phyloP scores from a whole-genome alignment of 129 eudicot genomes.

The Flaveria trinervia region DNA sequence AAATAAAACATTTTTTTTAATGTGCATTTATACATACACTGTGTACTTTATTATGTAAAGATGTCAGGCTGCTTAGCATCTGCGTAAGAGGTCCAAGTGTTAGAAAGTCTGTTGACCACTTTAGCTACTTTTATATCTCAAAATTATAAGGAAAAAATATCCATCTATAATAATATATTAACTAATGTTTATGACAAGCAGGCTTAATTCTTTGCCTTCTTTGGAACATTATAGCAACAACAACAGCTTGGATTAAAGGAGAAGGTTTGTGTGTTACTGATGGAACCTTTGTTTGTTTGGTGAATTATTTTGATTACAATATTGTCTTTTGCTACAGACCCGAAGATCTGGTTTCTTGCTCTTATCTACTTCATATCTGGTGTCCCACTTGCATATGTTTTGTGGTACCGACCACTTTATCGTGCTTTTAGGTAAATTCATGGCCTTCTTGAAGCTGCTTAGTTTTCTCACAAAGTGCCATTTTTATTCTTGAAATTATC shows the following conservation, averaged over 20 bases:
- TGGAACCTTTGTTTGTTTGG: not conserved
- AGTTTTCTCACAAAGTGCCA: no score
- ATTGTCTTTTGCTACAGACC: slow-evolving; percentile 37
- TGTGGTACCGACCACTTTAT: slow-evolving; percentile 88
- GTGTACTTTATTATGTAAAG: no score
- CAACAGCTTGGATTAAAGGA: slow-evolving; percentile 85
- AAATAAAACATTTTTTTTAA: no score
- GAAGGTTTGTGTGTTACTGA: slow-evolving; percentile 53
- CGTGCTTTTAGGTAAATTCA: slow-evolving; percentile 72
- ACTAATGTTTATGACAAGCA: slow-evolving; percentile 36
- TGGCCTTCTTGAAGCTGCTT: not conserved
- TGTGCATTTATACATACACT: no score
- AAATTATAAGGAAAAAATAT: no score
- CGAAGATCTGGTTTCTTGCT: slow-evolving; percentile 79
- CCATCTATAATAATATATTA: not conserved
- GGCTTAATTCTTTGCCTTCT: slow-evolving; percentile 69
- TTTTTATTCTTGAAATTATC: no score
- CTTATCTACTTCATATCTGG: slow-evolving; percentile 77
- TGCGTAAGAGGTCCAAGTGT: no score
- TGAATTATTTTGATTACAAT: not conserved
- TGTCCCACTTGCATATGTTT: slow-evolving; percentile 69
- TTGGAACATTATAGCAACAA: slow-evolving; percentile 86
- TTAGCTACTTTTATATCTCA: no score
- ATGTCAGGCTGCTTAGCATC: no score
- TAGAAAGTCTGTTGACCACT: no score